A percentile compares a stretch with the other conserved stretches of the same genome.
Evolutionary conservation across 2,329 filamentous ascomycete species (phyloP).

Genomic region (Penicillium verrucosum): DNA sequence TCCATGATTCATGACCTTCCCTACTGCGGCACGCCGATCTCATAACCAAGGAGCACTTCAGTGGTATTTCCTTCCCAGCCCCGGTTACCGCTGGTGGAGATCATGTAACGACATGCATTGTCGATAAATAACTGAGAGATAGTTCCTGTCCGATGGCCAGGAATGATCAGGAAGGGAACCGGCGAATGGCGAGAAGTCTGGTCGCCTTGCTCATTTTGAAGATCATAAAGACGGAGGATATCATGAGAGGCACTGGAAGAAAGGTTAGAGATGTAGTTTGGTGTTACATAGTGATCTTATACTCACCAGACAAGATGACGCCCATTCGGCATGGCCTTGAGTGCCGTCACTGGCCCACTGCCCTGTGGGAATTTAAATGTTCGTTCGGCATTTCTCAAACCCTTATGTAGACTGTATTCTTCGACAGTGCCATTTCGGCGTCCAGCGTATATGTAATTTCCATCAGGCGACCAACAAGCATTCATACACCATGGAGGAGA

Average conservation of each 20-base stretch:
- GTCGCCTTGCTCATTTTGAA: slow-evolving; percentile 66
- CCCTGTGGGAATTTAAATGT: slow-evolving; percentile 84
- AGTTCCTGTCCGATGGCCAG: slow-evolving; percentile 82
- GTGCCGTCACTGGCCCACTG: slow-evolving; percentile 82
- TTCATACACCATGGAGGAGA: slow-evolving; percentile 97
- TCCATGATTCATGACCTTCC: not conserved
- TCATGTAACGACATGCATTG: slow-evolving; percentile 82
- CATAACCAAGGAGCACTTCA: slow-evolving; percentile 90
- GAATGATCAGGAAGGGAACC: slow-evolving; percentile 93
- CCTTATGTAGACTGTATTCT: slow-evolving; percentile 83
- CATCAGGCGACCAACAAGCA: slow-evolving; percentile 92
- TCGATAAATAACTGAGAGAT: slow-evolving; percentile 85
- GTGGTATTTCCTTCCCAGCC: slow-evolving; percentile 92
- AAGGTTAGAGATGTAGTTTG: slow-evolving; percentile 1
- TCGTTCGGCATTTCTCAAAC: slow-evolving; percentile 70
- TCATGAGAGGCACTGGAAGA: slow-evolving; percentile 76
- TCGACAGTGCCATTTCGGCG: slow-evolving; percentile 90
- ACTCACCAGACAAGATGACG: slow-evolving; percentile 80
- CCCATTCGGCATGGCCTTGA: slow-evolving; percentile 88
- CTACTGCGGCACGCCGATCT: slow-evolving; percentile 60
- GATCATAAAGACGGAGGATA: slow-evolving; percentile 88
- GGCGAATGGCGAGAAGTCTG: slow-evolving; percentile 67
- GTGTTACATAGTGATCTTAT: not conserved
- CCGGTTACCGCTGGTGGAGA: slow-evolving; percentile 84
- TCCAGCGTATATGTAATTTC: slow-evolving; percentile 91